Base-by-base conservation (phyloP, 164 flowering plant genomes). In the Malania oleifera region DNA sequence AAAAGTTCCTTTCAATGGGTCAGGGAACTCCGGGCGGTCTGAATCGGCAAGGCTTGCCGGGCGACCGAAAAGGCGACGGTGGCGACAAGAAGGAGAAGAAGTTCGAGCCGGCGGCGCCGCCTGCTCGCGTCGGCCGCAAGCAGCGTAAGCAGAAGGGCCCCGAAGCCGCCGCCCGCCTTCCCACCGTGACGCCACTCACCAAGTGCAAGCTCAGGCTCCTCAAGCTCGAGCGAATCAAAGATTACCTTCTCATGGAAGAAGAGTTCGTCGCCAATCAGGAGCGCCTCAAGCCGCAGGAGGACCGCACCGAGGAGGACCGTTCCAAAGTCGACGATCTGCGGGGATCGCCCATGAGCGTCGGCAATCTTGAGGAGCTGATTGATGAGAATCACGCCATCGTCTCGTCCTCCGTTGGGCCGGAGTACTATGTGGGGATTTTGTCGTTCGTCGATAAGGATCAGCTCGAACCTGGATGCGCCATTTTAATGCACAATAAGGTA, bases 311-410 rank as follows among this genome's bases (percentile, higher is more conserved):
- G 55, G 77, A 73, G 63, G 77, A 73, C 26, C 47, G 77, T 26
- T 66, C 71, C 5, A 73, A 73, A 57, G 77, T 73, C 41, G 77
- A 73, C 28, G 77, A 73, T 53, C 61, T 73, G 25, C 53, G 77
- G 9, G 77, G 77, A 7, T 66, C 77, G 19, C 77, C 77, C 47
- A 73, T 73, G 77, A 73, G 77, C 25, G 77, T 73, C 6, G 77
- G 77, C 54, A 73, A 56, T 52, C 40, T 73, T 52, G 77, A 73
- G 62, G 77, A 73, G 66, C 37, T 73, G 58, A 73, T 73, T 48
- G 77, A 73, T 60, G 77, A 73, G 73, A 73, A 70, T 54, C 77
- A 73, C 29, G 77, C 74, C 15, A 73, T 73, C 40, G 74, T 73
- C 39, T 69, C 74, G 50, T 66, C 71, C 26, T 69, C 73, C 12